These are phyloP conservation scores for Erythrophleum ivorense DNA, from an alignment of 331 rosid genomes.

Conservation along the genomic window DNA sequence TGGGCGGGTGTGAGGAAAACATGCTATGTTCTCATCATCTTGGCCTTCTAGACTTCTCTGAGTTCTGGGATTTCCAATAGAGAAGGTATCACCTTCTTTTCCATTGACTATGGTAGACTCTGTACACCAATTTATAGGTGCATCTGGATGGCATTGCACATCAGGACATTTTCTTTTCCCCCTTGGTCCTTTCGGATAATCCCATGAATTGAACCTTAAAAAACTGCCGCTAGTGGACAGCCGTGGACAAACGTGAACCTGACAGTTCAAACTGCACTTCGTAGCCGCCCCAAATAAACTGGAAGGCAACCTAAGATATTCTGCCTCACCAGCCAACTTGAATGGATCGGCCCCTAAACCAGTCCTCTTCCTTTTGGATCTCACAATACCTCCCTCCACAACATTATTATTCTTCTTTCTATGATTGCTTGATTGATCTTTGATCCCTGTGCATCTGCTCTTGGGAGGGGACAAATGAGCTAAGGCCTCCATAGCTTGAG, in stretches of 20 bases:
- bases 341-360: slow-evolving; percentile 42
- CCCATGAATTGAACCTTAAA: slow-evolving; percentile 48
- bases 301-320: slow-evolving; percentile 29
- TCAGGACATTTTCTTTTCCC: slow-evolving; percentile 64
- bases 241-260: slow-evolving; percentile 41
- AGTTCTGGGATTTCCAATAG: slow-evolving; percentile 29
- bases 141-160: slow-evolving; percentile 40
- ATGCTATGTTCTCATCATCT: slow-evolving; percentile 38
- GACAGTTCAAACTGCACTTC: slow-evolving; percentile 39
- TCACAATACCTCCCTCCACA: slow-evolving; percentile 38
- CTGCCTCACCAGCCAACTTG: slow-evolving; percentile 37
- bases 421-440: slow-evolving; percentile 39
- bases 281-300: slow-evolving; percentile 39
- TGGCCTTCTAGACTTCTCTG: slow-evolving; percentile 30
- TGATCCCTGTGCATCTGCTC: slow-evolving; percentile 36
- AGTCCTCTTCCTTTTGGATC: slow-evolving; percentile 50
- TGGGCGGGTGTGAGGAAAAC: slow-evolving; percentile 33
- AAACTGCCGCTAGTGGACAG: slow-evolving; percentile 34
- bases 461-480: slow-evolving; percentile 42
- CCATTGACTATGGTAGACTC: slow-evolving; percentile 41
- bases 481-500: slow-evolving; percentile 75
- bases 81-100: slow-evolving; percentile 44
- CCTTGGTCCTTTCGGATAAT: slow-evolving; percentile 64
- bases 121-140: slow-evolving; percentile 28
- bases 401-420: slow-evolving; percentile 37